These are phyloP conservation scores for Aspergillus biplanus DNA, from an alignment of 495 filamentous ascomycete genomes.

Conservation along the genomic window DNA sequence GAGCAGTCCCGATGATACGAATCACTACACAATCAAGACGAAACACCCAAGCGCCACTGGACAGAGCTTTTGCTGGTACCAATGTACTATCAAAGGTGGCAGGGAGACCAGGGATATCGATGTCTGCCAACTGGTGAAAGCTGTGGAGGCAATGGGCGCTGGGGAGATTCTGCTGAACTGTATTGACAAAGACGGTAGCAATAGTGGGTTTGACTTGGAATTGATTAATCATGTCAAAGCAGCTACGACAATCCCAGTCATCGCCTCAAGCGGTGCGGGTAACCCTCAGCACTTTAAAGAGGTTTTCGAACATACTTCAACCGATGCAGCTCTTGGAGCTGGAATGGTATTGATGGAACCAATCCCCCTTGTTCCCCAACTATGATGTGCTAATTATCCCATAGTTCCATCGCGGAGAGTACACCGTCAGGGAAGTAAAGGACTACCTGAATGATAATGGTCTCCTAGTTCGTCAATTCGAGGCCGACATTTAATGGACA, in stretches of 20 bases:
- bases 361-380: neutral
- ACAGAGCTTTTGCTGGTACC: constrained; percentile 92
- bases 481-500: constrained; percentile 45
- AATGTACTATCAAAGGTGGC: constrained; percentile 94
- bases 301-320: constrained; percentile 81
- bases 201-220: constrained; percentile 93
- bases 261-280: constrained; percentile 92
- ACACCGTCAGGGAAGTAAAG: constrained; percentile 94
- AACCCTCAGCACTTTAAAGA: constrained; percentile 88
- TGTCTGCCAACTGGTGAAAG: constrained; percentile 81
- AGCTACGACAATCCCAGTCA: constrained; percentile 86
- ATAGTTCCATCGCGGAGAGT: constrained; percentile 91
- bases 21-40: constrained; percentile 78
- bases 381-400: too few species aligned
- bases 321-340: constrained; percentile 91
- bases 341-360: constrained; percentile 70
- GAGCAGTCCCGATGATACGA: constrained; percentile 67
- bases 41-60: constrained; percentile 69
- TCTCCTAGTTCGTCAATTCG: constrained; percentile 75
- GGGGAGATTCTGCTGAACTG: constrained; percentile 96
- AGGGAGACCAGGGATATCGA: constrained; percentile 89
- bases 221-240: constrained; percentile 84
- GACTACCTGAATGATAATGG: constrained; percentile 71
- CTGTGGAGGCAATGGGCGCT: constrained; percentile 94
- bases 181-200: constrained; percentile 96